phyloP scores from a whole-genome alignment of 768 basidiomycete species.

The Mycena polygramma region DNA sequence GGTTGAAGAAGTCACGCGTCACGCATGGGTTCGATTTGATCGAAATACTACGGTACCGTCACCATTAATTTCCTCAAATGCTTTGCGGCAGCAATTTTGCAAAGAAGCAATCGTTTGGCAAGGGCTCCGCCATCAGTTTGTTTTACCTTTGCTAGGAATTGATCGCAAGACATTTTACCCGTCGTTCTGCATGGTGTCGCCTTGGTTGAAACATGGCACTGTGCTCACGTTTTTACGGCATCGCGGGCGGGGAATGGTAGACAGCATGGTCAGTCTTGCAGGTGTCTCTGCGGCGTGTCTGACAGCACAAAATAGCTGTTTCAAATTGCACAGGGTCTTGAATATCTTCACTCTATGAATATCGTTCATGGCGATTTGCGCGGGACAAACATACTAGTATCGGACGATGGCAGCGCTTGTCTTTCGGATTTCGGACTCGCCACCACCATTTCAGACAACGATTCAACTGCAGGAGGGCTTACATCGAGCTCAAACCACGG shows the following conservation, averaged over 20 bases:
- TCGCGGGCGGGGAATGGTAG: constrained; percentile 33
- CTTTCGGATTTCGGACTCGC: constrained; percentile 44
- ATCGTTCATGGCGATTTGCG: constrained; percentile 41
- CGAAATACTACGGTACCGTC: too few species aligned
- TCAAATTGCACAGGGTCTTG: constrained; percentile 41
- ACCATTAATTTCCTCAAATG: too few species aligned
- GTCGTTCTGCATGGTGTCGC: constrained; percentile 45
- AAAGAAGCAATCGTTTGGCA: constrained; percentile 47
- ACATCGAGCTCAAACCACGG: constrained; percentile 39
- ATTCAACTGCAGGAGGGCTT: constrained; percentile 39
- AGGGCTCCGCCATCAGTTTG: constrained; percentile 42
- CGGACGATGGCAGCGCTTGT: constrained; percentile 45
- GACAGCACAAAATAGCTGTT: too few species aligned
- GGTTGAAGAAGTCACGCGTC: too few species aligned
- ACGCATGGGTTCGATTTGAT: too few species aligned
- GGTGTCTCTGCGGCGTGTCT: too few species aligned
- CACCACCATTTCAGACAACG: constrained; percentile 41
- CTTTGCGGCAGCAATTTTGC: constrained; percentile 41
- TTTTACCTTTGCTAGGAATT: constrained; percentile 46
- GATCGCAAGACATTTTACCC: constrained; percentile 40
- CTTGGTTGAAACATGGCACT: constrained; percentile 46
- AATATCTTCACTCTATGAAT: constrained; percentile 38
- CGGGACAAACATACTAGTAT: constrained; percentile 47
- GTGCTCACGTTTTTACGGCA: constrained; percentile 37
- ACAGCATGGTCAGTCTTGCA: constrained; percentile 16